Base-by-base conservation (phyloP, 179 eudicot genomes). In the Silene noctiflora region DNA sequence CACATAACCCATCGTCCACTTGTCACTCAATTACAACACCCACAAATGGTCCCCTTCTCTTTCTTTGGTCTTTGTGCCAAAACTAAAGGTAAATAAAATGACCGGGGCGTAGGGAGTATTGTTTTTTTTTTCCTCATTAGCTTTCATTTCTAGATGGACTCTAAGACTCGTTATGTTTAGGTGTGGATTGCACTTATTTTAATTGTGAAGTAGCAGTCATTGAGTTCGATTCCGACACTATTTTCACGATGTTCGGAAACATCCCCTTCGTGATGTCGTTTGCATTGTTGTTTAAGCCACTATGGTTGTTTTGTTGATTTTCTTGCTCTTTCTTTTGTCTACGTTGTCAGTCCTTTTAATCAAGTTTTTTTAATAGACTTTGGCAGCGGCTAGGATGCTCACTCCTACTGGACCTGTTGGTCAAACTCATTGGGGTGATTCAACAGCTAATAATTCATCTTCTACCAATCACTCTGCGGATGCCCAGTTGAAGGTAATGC, bases 331-430 rank as follows among this genome's bases (percentile, higher is more conserved):
- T 64, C 33, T 48, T 4, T 14, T 24, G n/a, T 80, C 10, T 69
- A 25, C 46, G n/a, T 74, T n/a, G 8, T n/a, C 10, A 16, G 56
- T 17, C 27, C 2, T 16, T 67, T 14, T 59, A 58, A 48, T 59
- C 44, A 6, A 6, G 31, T 14, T 5, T 4, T 4, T 22, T 71
- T 76, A n/a, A 3, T 80, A 96, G 99, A 96, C 99, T 24, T 82
- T 91, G 86, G 99, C 98, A 72, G 98, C 99, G 73, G 98, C 98
- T 16, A 87, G 97, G 78, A 94, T 91, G 99, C 82, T 96, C 83
- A 93, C 98, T 14, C 99, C 99, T 71, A 82, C 97, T 55, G 98
- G 88, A 76, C 87, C 97, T 27, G 94, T 84, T 71, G 94, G 96
- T 69, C 99, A 94, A 79, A 86, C 91, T 42, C 92, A 90, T 73